Conservation (phyloP, 2,329 filamentous ascomycete genomes). For the Colletotrichum magnum region DNA sequence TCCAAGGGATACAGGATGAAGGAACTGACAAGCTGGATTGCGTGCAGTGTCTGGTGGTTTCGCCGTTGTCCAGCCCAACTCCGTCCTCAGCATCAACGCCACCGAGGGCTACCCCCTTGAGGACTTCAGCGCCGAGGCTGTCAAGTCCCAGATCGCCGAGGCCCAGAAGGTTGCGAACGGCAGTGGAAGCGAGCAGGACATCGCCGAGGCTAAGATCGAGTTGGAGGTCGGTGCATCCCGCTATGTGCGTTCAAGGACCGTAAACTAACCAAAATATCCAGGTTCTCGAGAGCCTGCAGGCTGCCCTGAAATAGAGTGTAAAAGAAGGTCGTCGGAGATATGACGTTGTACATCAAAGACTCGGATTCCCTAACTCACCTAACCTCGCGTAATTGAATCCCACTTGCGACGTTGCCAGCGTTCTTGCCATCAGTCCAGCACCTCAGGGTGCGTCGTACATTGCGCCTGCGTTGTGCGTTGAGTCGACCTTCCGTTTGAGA, state of each 20-base stretch:
- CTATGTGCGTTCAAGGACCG: slow-evolving; percentile 5
- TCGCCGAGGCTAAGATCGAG: slow-evolving; percentile 99
- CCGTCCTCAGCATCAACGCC: slow-evolving; percentile 96
- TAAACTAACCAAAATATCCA: slow-evolving; percentile 59
- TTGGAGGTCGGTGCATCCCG: slow-evolving; percentile 79
- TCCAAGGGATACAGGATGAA: slow-evolving; percentile 38
- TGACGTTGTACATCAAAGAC: slow-evolving; percentile 59
- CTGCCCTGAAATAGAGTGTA: slow-evolving; percentile 81
- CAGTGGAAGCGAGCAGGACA: slow-evolving; percentile 93
- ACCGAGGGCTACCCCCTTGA: slow-evolving; percentile 95
- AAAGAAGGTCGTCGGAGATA: slow-evolving; percentile 51
- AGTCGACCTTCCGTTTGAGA: slow-evolving; percentile 13
- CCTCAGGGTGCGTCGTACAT: slow-evolving; percentile 19
- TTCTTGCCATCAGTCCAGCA: slow-evolving; percentile 11
- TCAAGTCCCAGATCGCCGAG: slow-evolving; percentile 91
- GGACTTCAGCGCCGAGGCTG: slow-evolving; percentile 94
- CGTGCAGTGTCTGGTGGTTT: slow-evolving; percentile 92
- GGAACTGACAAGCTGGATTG: slow-evolving; percentile 36
- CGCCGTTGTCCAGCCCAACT: slow-evolving; percentile 96
- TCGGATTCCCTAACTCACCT: slow-evolving; percentile 43
- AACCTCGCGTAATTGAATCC: slow-evolving; percentile 43
- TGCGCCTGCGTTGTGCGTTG: slow-evolving; percentile 6
- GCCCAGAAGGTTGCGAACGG: slow-evolving; percentile 95
- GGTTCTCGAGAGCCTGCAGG: slow-evolving; percentile 88
- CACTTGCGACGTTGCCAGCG: slow-evolving; percentile 39